Evolutionary conservation across 192 early-diverging fungal species (phyloP).

Genomic region (Rhizoclosmatium sp.): DNA sequence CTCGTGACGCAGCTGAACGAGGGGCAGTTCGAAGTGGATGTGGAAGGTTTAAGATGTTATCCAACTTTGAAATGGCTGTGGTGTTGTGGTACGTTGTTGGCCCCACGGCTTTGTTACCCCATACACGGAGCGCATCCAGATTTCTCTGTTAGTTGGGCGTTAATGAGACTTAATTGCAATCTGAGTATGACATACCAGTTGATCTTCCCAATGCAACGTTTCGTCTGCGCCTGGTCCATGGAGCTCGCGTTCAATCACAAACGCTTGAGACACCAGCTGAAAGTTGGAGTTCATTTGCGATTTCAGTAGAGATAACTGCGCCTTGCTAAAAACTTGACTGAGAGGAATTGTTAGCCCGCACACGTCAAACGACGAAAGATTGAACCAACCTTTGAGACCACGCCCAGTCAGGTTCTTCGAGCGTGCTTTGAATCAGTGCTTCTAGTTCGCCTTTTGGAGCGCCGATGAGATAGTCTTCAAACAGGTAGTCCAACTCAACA

Average conservation of each 20-base stretch:
- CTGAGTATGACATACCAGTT: slow-evolving; percentile 5
- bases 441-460: background rate
- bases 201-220: slow-evolving; percentile 26
- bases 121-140: slow-evolving; percentile 13
- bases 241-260: slow-evolving; percentile 27
- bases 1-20: background rate
- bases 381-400: background rate
- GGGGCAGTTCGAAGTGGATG: background rate
- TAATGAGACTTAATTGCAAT: background rate
- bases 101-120: slow-evolving; percentile 5
- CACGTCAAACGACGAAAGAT: background rate
- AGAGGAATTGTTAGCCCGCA: background rate
- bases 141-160: background rate
- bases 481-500: slow-evolving; percentile 7
- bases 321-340: slow-evolving; percentile 26
- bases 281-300: slow-evolving; percentile 33
- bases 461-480: background rate
- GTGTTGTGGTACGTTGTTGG: slow-evolving; percentile 19
- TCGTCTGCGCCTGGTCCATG: slow-evolving; percentile 28
- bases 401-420: background rate
- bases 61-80: slow-evolving; percentile 2
- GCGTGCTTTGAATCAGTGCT: background rate
- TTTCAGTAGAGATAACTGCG: slow-evolving; percentile 21
- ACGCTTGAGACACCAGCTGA: slow-evolving; percentile 33
- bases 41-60: background rate